Evolutionary conservation across 495 filamentous ascomycete species (phyloP), one percentile per base, ranked within the genome.

Genomic region (Evernia prunastri): DNA sequence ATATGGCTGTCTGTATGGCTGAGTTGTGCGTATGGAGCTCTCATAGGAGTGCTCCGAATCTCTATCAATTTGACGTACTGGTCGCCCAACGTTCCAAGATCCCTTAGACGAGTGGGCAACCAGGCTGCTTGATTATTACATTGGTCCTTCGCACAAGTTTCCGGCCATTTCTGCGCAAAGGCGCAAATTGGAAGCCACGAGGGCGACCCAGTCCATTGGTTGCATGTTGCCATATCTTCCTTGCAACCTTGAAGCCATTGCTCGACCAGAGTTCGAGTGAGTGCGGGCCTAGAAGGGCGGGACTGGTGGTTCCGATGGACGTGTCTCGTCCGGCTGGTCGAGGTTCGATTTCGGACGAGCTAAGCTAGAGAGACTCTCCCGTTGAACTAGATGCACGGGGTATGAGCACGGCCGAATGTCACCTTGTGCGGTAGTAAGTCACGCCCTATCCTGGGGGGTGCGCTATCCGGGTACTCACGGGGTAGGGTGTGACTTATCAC

Each of bases 1-100:
- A 58, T 58, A 25, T 58, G 56, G 56, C 56, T 31, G 27, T 58
- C 56, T 58, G 56, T 58, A 25, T 47, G 43, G n/a, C 43, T 47
- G 20, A 47, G 43, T 9, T 20, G 23, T 47, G n/a, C 43, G n/a
- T 47, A 47, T 25, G 43, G 43, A 23, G 20, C 43, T 25, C n/a
- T n/a, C 10, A n/a, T 23, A 47, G 43, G 43, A 9, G 20, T 47
- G 43, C n/a, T 23, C n/a, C n/a, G 20, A 23, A n/a, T 23, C 3
- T 23, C n/a, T 7, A 47, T 8, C 20, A 47, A 25, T 11, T 47
- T 47, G 43, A 47, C 43, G 2, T 9, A 10, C 25, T 47, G 20
- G n/a, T 29, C 47, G 23, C 29, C 7, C 25, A 25, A 29, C 25
- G 25, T 29, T 29, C 47, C 23, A 3, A 51, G 47, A 25, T 49